Base-by-base conservation (phyloP, 495 filamentous ascomycete genomes). In the Xylaria castorea region DNA sequence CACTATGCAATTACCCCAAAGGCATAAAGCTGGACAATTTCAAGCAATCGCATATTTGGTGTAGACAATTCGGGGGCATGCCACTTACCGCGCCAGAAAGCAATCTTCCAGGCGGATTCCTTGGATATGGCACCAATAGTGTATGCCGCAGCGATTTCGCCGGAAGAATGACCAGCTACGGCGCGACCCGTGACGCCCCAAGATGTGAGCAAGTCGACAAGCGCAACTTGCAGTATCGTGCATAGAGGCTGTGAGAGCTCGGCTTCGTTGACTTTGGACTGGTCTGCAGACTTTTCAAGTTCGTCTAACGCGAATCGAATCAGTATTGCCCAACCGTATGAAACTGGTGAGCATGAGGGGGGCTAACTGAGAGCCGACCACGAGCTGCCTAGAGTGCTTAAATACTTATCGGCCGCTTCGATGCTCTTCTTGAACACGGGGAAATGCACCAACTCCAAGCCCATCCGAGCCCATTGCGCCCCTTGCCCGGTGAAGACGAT, bases 131-230 rank as follows among this genome's bases (percentile, higher is more conserved):
- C 42, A 0, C 81, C 81, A 4, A 73, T 71, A 8, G 80, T 75
- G 70, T 81, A 81, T 0, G 82, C 81, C 0, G 82, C 83, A 1
- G 80, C 83, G n/a, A 85, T 81, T 42, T 85, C 83, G 2, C 83
- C 83, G 5, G 76, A 79, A 2, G 81, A 82, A 48, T 85, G 83
- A 5, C 83, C 82, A 11, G 76, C 75, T 1, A 79, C 79, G 8
- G 77, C 77, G 11, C 65, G 65, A 0, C 85, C 84, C 1, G 61
- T 51, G 8, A 91, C 78, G 36, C 80, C 81, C 82, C 82, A 87
- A 7, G 75, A 78, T 5, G 63, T 50, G 1, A 90, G 76, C 0
- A 91, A 73, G 8, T 83, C 80, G 0, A 89, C 81, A 11, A 91
- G 50, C 0, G 82, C 82, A 8, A 87, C 71, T 66, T 87, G 84